Conservation (phyloP, 129 eudicot genomes). For the Erigeron canadensis region DNA sequence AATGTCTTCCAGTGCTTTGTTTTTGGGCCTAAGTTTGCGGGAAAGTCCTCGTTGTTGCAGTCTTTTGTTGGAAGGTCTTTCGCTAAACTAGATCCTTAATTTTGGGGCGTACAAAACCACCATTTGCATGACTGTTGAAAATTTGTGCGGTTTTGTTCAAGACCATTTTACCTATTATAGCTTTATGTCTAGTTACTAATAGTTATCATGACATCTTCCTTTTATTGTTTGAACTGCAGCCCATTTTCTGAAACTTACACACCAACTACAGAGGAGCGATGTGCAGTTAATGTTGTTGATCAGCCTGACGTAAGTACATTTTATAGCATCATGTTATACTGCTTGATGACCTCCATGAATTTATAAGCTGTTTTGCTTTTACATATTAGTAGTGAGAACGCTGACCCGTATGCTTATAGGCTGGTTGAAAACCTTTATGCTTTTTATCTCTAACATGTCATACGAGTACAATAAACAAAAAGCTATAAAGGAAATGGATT, state of each 20-base stretch:
- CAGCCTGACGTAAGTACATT: conserved; percentile 55
- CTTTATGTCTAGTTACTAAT: neutral
- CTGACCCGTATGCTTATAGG: neutral
- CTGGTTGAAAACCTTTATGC: too few species aligned
- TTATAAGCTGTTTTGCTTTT: neutral
- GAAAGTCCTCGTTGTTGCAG: conserved; percentile 69
- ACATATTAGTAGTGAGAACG: neutral
- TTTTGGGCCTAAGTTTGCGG: conserved; percentile 84
- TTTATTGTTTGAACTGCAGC: conserved; percentile 39
- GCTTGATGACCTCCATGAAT: neutral
- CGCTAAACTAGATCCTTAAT: conserved; percentile 4
- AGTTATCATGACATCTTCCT: neutral
- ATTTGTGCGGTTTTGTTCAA: too few species aligned
- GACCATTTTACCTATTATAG: neutral
- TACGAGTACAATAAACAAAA: too few species aligned
- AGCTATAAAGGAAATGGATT: too few species aligned
- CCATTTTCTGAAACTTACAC: conserved; percentile 60
- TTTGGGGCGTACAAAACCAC: neutral
- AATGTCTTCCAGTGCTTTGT: conserved; percentile 88
- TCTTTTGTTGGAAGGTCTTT: conserved; percentile 77
- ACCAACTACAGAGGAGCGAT: conserved; percentile 59
- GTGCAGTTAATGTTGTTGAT: conserved; percentile 68
- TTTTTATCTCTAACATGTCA: too few species aligned
- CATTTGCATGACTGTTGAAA: too few species aligned
- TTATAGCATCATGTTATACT: neutral